Evolutionary conservation across 306 rosid species (phyloP), one percentile per base, ranked within the genome.

Genomic region (Quercus gilva): DNA sequence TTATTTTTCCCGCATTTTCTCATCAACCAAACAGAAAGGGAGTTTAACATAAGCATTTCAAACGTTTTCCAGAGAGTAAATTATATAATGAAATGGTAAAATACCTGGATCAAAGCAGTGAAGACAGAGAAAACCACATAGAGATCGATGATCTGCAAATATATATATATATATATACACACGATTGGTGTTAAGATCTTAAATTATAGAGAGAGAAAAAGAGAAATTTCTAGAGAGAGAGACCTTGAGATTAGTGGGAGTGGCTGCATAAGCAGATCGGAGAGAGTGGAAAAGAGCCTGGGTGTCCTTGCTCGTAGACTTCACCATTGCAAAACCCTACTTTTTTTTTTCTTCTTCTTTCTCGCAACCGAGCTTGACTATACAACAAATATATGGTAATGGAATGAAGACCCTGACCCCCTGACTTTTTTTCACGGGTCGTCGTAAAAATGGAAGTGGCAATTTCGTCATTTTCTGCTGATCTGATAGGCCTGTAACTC

Each of bases 91-190:
- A 55, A 52, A 26, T 23, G n/a, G 43, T 1, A 64, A 11, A 18
- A 31, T 74, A 91, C 99, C 99, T 96, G 98, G 76, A 96, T 87
- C 77, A 86, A 80, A 49, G 99, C 94, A 10, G 98, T 91, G 87
- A 81, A 80, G 4, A 96, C 87, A 19, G 99, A 93, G 75, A 81
- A 96, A 25, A 76, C 79, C 23, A 89, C 93, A 35, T 91, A 96
- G 68, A 93, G 93, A 86, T 96, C 99, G 60, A 95, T 93, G 86
- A 95, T 77, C 98, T 95, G 90, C 19, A 45, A 20, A 14, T 73
- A 81, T 0, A 31, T 29, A 31, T 1, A 35, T 1, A 23, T 23
- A 14, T 73, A 81, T 0, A 31, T 29, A 31, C 5, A 31, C 5
- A 35, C n/a, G 68, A 82, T 0, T 52, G 45, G 55, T 69, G 80